Evolutionary conservation across 2,329 filamentous ascomycete genomes (phyloP).

Genomic region (Epicoccum nigrum): DNA sequence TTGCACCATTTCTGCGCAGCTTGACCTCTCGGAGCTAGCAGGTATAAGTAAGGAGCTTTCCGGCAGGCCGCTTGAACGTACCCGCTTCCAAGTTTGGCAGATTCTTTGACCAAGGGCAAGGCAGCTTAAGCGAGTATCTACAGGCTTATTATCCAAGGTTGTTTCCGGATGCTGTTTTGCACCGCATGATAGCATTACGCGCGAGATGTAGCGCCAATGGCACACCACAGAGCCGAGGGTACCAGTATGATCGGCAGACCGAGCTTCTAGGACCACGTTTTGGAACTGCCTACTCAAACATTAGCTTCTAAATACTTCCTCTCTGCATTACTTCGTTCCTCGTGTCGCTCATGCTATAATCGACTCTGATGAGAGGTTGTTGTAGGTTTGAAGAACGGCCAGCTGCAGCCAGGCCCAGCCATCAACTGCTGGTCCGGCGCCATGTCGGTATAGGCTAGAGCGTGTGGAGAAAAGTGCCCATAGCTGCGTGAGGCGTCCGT

Average conservation of each 20-base stretch:
- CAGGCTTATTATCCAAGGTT: too few relatives aligned
- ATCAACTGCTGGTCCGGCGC: conserved; percentile 1
- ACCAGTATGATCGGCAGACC: conserved; percentile 11
- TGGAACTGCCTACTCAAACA: not conserved
- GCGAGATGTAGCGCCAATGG: not conserved
- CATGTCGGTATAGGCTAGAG: conserved; percentile 1
- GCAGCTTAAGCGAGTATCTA: too few relatives aligned
- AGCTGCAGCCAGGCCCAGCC: conserved; percentile 3
- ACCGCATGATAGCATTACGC: not conserved
- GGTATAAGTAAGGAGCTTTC: too few relatives aligned
- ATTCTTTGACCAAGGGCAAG: too few relatives aligned
- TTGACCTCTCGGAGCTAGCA: too few relatives aligned
- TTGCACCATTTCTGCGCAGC: too few relatives aligned
- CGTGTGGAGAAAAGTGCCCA: conserved; percentile 12
- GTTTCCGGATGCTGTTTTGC: too few relatives aligned
- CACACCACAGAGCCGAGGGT: not conserved
- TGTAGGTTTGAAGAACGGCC: not conserved
- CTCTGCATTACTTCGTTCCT: not conserved
- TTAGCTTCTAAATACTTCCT: not conserved
- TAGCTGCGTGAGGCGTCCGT: conserved; percentile 8
- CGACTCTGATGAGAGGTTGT: not conserved
- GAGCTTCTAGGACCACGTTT: not conserved
- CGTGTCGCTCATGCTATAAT: not conserved
- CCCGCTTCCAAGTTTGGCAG: too few relatives aligned
- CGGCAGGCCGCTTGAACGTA: too few relatives aligned